Evolutionary conservation across 305 asterid species (phyloP), one percentile per base, ranked within the genome.

Genomic region (Fraxinus angustifolia): DNA sequence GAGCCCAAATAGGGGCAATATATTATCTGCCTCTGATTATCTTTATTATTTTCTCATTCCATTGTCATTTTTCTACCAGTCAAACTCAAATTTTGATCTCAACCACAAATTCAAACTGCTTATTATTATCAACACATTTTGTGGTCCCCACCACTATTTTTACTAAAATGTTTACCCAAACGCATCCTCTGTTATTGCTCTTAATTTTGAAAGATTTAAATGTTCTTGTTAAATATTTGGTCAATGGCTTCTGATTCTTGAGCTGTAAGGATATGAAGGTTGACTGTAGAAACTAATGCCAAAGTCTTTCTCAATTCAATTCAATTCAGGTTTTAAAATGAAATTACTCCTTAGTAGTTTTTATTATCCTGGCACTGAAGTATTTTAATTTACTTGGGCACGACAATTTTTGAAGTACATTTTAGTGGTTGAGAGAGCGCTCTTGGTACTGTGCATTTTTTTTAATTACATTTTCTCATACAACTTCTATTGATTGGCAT

Each of bases 251-350:
- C 12, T 19, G 21, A 35, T 36, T 36, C 26, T 70, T 76, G 70
- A 50, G 71, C 79, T 35, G 74, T 75, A 62, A 76, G 30, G 31
- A 31, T 78, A 38, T 65, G 23, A 73, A 80, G 31, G 23, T 45
- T 73, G 38, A 73, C 36, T 35, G 21, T 76, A 40, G 30, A 71
- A 78, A 34, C 31, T 73, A 75, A 50, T 56, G 56, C 14, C 8
- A 30, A 40, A 21, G 19, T 42, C 34, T 73, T 56, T 82, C 73
- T 26, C 72, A 16, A 53, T 4, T n/a, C 65, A 62, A 19, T 62
- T 71, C 71, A 31, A 78, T 75, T 70, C 42, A 75, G 53, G 42
- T 75, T 77, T 79, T 77, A 71, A 34, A 68, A 65, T 74, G 82
- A 26, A 80, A 45, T 73, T 34, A 33, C 76, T 19, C 30, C 31